Conservation (phyloP, 257 asterid species). For the Solanum piurae region DNA sequence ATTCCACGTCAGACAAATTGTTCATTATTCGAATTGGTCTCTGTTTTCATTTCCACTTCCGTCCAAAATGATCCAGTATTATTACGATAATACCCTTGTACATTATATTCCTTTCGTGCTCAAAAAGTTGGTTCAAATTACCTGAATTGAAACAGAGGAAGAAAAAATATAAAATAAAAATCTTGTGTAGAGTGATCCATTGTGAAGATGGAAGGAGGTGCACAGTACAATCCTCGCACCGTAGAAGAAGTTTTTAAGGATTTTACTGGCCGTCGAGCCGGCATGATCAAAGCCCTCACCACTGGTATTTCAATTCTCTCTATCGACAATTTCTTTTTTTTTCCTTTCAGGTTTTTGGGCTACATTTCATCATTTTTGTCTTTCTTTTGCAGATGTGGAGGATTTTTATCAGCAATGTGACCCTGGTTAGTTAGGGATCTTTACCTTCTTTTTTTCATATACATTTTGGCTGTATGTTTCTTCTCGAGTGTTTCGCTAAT, state of each 20-base stretch:
- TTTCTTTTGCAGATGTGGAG: conserved; percentile 3
- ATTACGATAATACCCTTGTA: not conserved
- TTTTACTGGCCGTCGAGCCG: conserved; percentile 13
- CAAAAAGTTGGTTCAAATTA: not conserved
- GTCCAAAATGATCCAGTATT: not conserved
- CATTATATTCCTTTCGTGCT: not conserved
- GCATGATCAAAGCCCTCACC: conserved; percentile 25
- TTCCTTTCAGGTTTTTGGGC: not conserved
- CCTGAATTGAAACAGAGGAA: not conserved
- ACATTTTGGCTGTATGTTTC: not conserved
- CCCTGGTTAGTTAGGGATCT: conserved; percentile 4
- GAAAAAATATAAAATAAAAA: too few species aligned
- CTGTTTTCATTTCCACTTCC: not conserved
- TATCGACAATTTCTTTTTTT: not conserved
- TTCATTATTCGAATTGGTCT: not conserved
- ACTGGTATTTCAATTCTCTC: conserved; percentile 3
- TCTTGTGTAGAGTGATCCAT: not conserved
- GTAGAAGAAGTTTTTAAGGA: conserved; percentile 15
- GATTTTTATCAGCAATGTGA: conserved; percentile 9
- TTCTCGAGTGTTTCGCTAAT: not conserved
- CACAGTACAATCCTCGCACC: conserved; percentile 17
- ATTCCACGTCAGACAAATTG: not conserved
- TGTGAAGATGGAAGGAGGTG: conserved; percentile 6
- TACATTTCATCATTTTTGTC: not conserved
- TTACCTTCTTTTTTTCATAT: not conserved